Evolutionary conservation across 495 filamentous ascomycete genomes (phyloP), one percentile per base, ranked within the genome.

Genomic region (Friedmanniomyces endolithicus): DNA sequence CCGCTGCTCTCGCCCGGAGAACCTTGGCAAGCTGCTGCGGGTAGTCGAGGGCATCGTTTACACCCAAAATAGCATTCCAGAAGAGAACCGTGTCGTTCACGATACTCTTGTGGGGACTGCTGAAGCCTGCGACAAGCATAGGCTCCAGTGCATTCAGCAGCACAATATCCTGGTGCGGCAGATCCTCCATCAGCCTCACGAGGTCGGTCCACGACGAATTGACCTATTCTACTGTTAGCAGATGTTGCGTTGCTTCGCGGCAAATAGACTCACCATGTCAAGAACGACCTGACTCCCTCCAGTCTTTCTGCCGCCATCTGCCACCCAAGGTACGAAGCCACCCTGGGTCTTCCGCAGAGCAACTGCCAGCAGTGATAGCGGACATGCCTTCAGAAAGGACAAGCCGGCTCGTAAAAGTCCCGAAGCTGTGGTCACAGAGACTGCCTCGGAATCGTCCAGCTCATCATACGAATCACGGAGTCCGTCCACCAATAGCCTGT

Each of bases 51-150:
- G 50, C 54, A 8, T 71, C 60, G 53, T 77, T 70, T 33, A 54
- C 59, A 1, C 73, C 78, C 65, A 83, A 84, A 0, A 73, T 79
- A 1, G 68, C 56, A 49, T 79, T 78, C 82, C 82, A 87, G 53
- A 80, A 70, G 6, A 71, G 69, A 23, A 84, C 65, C 27, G 80
- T 76, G 4, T 63, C 57, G 52, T 78, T 80, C 14, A 74, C 72
- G 25, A 79, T 71, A 2, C 63, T 64, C 20, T 71, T 73, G 50
- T 84, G 77, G 11, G 69, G 70, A 37, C 75, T 79, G 41, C 74
- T 63, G 11, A 88, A 70, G 8, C 80, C 77, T 34, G 80, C 71
- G 33, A 74, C 70, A 1, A 87, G 65, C 22, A 86, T 66, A 0
- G 61, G 57, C 52, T 80, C 74, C 25, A 85, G 70, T 17, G 61